These are phyloP conservation scores for Moesziomyces antarcticus DNA, from an alignment of 1,284 basidiomycete genomes.

Conservation along the genomic window DNA sequence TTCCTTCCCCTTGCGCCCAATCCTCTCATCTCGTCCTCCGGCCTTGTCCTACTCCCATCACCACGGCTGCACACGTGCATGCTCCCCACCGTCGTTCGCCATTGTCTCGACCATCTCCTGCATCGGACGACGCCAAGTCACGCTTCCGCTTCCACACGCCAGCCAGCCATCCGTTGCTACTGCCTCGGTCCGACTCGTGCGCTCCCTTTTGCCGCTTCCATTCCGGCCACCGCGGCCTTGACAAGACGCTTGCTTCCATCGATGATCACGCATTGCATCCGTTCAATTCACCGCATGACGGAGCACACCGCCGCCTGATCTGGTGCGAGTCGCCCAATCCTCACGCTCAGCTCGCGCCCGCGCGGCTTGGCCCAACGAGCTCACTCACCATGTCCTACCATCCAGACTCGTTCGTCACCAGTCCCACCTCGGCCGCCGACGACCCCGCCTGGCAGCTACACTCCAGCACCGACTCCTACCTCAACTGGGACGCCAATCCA, in stretches of 20 bases:
- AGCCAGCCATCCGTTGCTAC: no score
- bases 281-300: neutral
- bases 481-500: slow-evolving; percentile 20
- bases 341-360: no score
- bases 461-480: slow-evolving; percentile 48
- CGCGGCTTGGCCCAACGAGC: no score
- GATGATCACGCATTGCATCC: no score
- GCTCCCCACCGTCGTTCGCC: neutral
- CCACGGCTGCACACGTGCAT: slow-evolving; percentile 1
- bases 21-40: slow-evolving; percentile 1
- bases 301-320: neutral
- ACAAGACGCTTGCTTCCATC: no score
- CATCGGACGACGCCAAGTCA: neutral
- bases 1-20: no score
- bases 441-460: slow-evolving; percentile 33
- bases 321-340: neutral
- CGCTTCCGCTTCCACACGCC: neutral
- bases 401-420: slow-evolving; percentile 24
- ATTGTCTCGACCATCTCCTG: neutral
- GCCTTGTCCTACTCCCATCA: neutral
- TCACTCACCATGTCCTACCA: slow-evolving; percentile 40
- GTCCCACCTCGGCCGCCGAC: slow-evolving; percentile 14
- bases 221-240: no score
- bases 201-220: no score
- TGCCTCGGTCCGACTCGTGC: no score